A percentile compares a stretch with the other conserved stretches of the same genome.
phyloP scores from a whole-genome alignment of 495 filamentous ascomycete genomes.

The Hypoxylon rickii region DNA sequence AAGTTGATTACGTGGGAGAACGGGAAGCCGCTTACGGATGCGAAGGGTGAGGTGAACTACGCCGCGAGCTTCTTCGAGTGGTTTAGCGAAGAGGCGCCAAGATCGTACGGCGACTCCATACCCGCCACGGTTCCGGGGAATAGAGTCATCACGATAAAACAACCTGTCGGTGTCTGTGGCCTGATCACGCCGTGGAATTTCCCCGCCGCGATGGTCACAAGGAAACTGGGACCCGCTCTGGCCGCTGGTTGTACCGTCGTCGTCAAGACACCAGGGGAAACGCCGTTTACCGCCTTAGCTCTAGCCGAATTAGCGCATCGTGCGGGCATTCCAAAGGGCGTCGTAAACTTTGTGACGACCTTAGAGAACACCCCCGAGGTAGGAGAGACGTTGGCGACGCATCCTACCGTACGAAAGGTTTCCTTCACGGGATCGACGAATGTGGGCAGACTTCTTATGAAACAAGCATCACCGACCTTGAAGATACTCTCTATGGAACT shows the following conservation, averaged over 20 bases:
- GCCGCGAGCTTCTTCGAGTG: slow-evolving; percentile 81
- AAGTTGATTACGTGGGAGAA: slow-evolving; percentile 88
- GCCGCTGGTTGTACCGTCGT: slow-evolving; percentile 79
- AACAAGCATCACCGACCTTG: slow-evolving; percentile 76
- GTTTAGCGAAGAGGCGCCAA: slow-evolving; percentile 78
- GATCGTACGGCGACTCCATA: slow-evolving; percentile 78
- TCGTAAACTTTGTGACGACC: slow-evolving; percentile 80
- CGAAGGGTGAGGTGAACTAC: slow-evolving; percentile 73
- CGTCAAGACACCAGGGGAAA: slow-evolving; percentile 82
- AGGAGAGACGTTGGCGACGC: slow-evolving; percentile 72
- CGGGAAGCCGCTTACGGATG: slow-evolving; percentile 74
- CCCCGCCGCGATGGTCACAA: slow-evolving; percentile 88
- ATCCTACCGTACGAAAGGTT: slow-evolving; percentile 75
- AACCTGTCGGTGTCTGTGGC: slow-evolving; percentile 92
- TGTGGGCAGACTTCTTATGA: slow-evolving; percentile 88
- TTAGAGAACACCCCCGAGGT: slow-evolving; percentile 72
- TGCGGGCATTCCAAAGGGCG: slow-evolving; percentile 83
- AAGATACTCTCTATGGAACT: slow-evolving; percentile 90
- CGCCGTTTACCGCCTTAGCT: slow-evolving; percentile 81
- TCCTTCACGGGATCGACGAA: slow-evolving; percentile 88
- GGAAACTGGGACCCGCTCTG: slow-evolving; percentile 84
- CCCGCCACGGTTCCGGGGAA: slow-evolving; percentile 69
- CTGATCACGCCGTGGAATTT: slow-evolving; percentile 98
- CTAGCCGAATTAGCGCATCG: slow-evolving; percentile 80
- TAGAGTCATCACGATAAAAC: slow-evolving; percentile 76